phyloP scores from a whole-genome alignment of 2,329 filamentous ascomycete genomes.

The Botrytis tulipae region DNA sequence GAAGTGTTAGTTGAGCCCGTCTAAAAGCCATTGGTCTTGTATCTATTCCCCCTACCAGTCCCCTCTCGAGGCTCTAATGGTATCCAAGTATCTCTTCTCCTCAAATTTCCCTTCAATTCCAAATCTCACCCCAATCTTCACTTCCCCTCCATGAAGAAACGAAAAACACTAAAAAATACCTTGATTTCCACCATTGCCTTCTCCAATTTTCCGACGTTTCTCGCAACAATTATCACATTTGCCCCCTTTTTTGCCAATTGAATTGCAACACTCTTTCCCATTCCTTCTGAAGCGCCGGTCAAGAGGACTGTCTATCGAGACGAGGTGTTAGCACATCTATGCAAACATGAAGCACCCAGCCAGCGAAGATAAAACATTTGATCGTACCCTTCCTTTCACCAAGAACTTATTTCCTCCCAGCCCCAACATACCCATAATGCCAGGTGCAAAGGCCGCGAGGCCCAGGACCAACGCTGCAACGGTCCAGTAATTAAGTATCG shows the following conservation, averaged over 20 bases:
- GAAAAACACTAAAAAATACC: conserved; percentile 43
- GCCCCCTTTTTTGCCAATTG: conserved; percentile 81
- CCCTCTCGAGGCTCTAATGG: not conserved
- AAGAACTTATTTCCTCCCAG: conserved; percentile 76
- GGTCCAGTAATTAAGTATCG: not conserved
- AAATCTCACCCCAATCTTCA: not conserved
- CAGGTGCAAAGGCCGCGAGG: conserved; percentile 23
- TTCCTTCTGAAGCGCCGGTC: conserved; percentile 89
- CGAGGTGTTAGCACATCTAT: not conserved
- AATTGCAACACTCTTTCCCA: conserved; percentile 74
- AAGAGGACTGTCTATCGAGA: conserved; percentile 72
- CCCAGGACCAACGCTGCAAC: not conserved
- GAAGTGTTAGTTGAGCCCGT: conserved; percentile 18
- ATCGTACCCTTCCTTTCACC: conserved; percentile 74
- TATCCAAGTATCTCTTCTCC: not conserved
- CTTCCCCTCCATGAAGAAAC: not conserved
- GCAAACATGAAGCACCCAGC: not conserved
- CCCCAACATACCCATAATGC: conserved; percentile 58
- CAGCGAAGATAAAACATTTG: not conserved
- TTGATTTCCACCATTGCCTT: conserved; percentile 64
- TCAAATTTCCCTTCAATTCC: not conserved
- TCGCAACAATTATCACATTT: conserved; percentile 80
- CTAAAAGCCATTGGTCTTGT: too few species aligned
- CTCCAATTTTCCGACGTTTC: conserved; percentile 72
- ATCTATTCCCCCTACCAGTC: not conserved